phyloP scores from a whole-genome alignment of 805 yeast species.

The Hanseniaspora guilliermondii region DNA sequence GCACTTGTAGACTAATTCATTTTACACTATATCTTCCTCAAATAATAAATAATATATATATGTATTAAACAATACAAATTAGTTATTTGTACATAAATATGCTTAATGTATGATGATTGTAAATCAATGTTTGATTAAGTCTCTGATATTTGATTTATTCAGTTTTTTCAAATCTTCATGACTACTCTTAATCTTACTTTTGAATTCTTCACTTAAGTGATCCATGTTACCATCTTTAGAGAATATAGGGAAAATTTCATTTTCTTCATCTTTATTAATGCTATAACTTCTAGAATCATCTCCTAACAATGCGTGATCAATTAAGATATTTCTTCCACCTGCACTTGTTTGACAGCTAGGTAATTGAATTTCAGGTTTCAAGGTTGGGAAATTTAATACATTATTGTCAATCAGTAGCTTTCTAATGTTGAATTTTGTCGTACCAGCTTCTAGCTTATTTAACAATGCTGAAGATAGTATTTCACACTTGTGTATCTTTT shows the following conservation, averaged over 20 bases:
- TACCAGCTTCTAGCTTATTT: not conserved
- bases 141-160: slow-evolving; percentile 4
- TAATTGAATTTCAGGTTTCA: not conserved
- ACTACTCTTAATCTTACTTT: not conserved
- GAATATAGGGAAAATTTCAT: slow-evolving; percentile 9
- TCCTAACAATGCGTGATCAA: slow-evolving; percentile 9
- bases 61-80: too few relatives aligned
- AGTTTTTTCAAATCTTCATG: slow-evolving; percentile 9
- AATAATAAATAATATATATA: too few relatives aligned
- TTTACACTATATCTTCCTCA: too few relatives aligned
- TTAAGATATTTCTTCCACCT: slow-evolving; percentile 6
- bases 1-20: too few relatives aligned
- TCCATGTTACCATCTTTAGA: not conserved
- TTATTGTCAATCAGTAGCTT: slow-evolving; percentile 2
- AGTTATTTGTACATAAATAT: not conserved
- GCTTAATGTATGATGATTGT: not conserved
- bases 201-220: not conserved
- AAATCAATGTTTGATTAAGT: slow-evolving; percentile 7
- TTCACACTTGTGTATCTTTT: slow-evolving; percentile 2
- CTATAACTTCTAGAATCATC: slow-evolving; percentile 5
- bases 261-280: slow-evolving; percentile 3
- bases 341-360: not conserved
- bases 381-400: not conserved
- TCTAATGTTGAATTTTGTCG: slow-evolving; percentile 9
- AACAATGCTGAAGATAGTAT: not conserved